Evolutionary conservation across 768 basidiomycete species (phyloP).

Genomic region (Auricularia sp.): DNA sequence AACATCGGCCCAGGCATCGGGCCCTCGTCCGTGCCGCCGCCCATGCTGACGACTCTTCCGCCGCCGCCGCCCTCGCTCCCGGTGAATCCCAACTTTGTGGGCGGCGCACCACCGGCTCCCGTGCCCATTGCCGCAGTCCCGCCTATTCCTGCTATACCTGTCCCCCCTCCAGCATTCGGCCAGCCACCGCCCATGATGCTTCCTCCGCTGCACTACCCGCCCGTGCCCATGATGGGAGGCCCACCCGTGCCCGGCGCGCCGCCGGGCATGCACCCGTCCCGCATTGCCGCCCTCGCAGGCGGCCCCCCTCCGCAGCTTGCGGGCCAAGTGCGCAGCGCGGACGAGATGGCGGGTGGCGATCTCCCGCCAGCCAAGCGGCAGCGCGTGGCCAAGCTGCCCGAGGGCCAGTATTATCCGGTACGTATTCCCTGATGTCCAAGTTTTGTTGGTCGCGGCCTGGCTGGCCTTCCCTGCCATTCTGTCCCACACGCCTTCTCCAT

Average conservation of each 20-base stretch:
- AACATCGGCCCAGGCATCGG: slow-evolving; percentile 85
- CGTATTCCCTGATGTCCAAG: slow-evolving; percentile 17
- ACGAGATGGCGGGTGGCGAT: slow-evolving; percentile 61
- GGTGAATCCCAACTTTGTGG: slow-evolving; percentile 39
- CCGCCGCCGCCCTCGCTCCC: slow-evolving; percentile 67
- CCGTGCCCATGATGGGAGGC: slow-evolving; percentile 32
- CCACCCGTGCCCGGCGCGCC: slow-evolving; percentile 23
- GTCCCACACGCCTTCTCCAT: not conserved
- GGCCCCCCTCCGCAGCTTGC: slow-evolving; percentile 36
- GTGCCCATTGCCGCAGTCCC: slow-evolving; percentile 39
- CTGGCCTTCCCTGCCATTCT: slow-evolving; percentile 9
- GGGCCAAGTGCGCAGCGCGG: slow-evolving; percentile 69
- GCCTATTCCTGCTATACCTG: slow-evolving; percentile 71
- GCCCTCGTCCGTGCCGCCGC: slow-evolving; percentile 55
- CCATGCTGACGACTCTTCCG: slow-evolving; percentile 51
- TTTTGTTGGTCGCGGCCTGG: slow-evolving; percentile 6
- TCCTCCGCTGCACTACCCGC: slow-evolving; percentile 79
- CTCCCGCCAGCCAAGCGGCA: slow-evolving; percentile 78
- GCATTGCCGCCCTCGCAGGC: slow-evolving; percentile 51
- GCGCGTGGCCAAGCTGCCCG: slow-evolving; percentile 75
- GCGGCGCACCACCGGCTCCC: slow-evolving; percentile 25
- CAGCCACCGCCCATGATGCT: slow-evolving; percentile 66
- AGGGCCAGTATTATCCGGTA: slow-evolving; percentile 76
- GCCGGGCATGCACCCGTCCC: slow-evolving; percentile 59
- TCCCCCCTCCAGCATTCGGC: slow-evolving; percentile 71